Conservation (phyloP, 371 early-diverging fungal genomes). For the Mucor irregularis region DNA sequence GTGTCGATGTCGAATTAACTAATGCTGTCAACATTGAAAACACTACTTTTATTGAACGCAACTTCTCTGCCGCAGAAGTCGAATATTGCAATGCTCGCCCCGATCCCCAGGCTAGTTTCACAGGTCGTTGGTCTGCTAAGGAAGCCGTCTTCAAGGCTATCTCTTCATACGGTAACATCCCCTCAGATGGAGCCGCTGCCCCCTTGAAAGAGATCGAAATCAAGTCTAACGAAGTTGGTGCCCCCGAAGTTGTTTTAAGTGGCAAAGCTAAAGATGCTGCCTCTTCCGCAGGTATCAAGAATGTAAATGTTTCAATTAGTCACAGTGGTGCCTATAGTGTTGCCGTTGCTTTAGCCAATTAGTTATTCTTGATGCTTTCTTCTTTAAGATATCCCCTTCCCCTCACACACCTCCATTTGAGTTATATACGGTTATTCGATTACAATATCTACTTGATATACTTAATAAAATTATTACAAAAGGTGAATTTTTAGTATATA, state of each 20-base stretch:
- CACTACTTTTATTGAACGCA: conserved; percentile 86
- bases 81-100: conserved; percentile 79
- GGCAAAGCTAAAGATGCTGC: conserved; percentile 82
- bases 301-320: conserved; percentile 89
- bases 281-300: conserved; percentile 67
- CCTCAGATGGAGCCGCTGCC: conserved; percentile 82
- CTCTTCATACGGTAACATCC: conserved; percentile 67
- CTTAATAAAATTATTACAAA: too few species aligned
- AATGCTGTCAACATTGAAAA: conserved; percentile 81
- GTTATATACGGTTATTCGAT: too few species aligned
- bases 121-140: conserved; percentile 97
- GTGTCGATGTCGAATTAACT: conserved; percentile 92
- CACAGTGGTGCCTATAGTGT: conserved; percentile 93
- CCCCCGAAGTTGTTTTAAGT: conserved; percentile 85
- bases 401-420: too few species aligned
- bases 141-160: conserved; percentile 96
- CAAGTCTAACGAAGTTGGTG: conserved; percentile 68
- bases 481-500: too few species aligned
- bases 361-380: too few species aligned
- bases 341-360: conserved; percentile 82
- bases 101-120: conserved; percentile 84
- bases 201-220: conserved; percentile 93
- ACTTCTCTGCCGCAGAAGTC: conserved; percentile 85
- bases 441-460: too few species aligned
- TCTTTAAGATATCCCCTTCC: too few species aligned